Evolutionary conservation across 2,329 filamentous ascomycete species (phyloP), one percentile per base, ranked within the genome.

Genomic region (Intubia oerlemansii): DNA sequence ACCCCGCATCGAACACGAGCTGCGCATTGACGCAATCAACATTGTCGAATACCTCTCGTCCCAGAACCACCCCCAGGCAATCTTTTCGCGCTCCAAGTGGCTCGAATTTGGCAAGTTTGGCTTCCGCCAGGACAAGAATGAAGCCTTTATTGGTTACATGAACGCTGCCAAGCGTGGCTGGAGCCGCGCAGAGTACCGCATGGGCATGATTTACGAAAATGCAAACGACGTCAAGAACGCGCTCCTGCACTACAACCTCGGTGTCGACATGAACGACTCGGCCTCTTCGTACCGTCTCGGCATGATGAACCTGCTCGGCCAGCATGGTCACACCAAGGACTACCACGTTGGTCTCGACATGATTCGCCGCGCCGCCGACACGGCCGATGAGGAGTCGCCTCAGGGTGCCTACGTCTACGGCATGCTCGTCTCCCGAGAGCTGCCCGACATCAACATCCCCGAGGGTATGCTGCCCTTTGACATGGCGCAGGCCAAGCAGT

Each of bases 131-230:
- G 88, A 98, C 56, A 92, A 91, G 55, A 84, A 85, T 43, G 85
- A 93, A 52, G 85, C 88, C 7, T 95, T 90, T 47, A 55, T 71
- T 35, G 78, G 76, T 42, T 98, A 95, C 52, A 70, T 72, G 36
- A 63, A 74, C 42, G 79, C 88, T n/a, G 41, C 81, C 17, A 76
- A 84, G 41, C 72, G 79, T 41, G 81, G 81, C 33, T 91, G 84
- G 52, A 69, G 75, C 14, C 65, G 88, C 41, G 84, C 88, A 13
- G 81, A 95, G 49, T 98, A 98, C 50, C 71, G 88, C 26, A 91
- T 98, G 54, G 88, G 88, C 36, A 98, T 95, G 85, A 76, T 93
- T 32, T 95, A 84, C 47, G 88, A 98, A 52, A 82, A 78, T 47
- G 85, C 82, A 5, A 91, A 91, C 44, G 85, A 98, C 44, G 74